A percentile compares a stretch with the other conserved stretches of the same genome.
Conservation (phyloP, 306 rosid species). For the Urtica urens region DNA sequence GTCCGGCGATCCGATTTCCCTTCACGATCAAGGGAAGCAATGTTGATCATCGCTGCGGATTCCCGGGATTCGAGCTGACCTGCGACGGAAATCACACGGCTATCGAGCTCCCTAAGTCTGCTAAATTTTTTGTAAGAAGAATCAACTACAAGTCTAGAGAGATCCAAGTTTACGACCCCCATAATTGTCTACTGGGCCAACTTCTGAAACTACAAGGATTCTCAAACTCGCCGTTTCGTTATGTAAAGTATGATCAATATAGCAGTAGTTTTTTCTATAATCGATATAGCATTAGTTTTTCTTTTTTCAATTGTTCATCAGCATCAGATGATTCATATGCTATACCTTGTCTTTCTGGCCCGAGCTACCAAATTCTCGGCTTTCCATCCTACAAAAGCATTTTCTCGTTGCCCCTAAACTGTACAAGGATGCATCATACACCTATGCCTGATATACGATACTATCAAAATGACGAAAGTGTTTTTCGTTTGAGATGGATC, state of each 20-base stretch:
- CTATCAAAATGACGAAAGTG: not conserved
- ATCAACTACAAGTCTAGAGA: constrained; percentile 25
- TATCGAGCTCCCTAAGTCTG: constrained; percentile 21
- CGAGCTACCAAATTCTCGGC: too few species aligned
- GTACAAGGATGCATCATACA: not conserved
- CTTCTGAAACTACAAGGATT: not conserved
- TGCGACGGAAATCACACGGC: constrained; percentile 16
- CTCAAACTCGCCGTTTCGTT: constrained; percentile 19
- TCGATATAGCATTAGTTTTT: too few species aligned
- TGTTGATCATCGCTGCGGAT: constrained; percentile 14
- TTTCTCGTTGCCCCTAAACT: too few species aligned
- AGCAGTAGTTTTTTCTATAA: too few species aligned
- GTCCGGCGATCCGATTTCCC: constrained; percentile 24
- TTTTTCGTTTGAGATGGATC: not conserved
- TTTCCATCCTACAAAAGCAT: too few species aligned
- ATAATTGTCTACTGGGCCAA: constrained; percentile 5
- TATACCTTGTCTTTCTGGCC: too few species aligned
- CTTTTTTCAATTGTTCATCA: too few species aligned
- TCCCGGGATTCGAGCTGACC: constrained; percentile 28
- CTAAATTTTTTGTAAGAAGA: constrained; percentile 13
- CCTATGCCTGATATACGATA: not conserved
- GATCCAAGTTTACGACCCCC: constrained; percentile 11
- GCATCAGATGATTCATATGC: too few species aligned
- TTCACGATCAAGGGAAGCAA: constrained; percentile 14
- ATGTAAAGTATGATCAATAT: too few species aligned